phyloP scores from a whole-genome alignment of 208 protist species.

The Wallacemonas rigidus region DNA sequence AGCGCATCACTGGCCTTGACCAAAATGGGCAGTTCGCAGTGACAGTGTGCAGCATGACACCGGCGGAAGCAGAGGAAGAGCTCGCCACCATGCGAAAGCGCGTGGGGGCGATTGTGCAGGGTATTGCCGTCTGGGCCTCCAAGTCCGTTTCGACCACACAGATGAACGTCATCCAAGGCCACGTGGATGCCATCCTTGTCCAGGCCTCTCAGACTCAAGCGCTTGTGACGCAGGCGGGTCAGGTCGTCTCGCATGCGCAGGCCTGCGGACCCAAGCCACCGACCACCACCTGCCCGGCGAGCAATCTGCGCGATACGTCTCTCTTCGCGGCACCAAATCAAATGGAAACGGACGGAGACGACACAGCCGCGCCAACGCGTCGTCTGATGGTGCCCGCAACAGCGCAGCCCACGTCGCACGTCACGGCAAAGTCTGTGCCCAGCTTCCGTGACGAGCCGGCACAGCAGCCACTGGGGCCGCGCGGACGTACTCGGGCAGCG shows the following conservation, averaged over 20 bases:
- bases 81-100: constrained; percentile 8
- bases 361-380: background rate
- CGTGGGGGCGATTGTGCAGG: background rate
- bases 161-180: background rate
- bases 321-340: constrained; percentile 7
- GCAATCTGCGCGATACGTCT: background rate
- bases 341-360: background rate
- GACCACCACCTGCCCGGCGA: too few species aligned
- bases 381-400: background rate
- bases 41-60: background rate
- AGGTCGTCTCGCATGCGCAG: too few species aligned
- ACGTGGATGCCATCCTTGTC: background rate
- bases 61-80: background rate
- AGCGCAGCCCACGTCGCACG: background rate
- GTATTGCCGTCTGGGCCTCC: constrained; percentile 2
- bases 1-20: background rate
- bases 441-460: too few species aligned
- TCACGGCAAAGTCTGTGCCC: too few species aligned
- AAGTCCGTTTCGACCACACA: background rate
- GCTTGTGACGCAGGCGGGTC: background rate
- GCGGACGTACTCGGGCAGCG: background rate
- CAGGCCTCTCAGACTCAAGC: background rate
- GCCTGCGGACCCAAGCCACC: too few species aligned
- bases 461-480: too few species aligned
- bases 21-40: background rate